These are phyloP conservation scores for Pichia terricola DNA, from an alignment of 1,139 yeast species.

Conservation along the genomic window DNA sequence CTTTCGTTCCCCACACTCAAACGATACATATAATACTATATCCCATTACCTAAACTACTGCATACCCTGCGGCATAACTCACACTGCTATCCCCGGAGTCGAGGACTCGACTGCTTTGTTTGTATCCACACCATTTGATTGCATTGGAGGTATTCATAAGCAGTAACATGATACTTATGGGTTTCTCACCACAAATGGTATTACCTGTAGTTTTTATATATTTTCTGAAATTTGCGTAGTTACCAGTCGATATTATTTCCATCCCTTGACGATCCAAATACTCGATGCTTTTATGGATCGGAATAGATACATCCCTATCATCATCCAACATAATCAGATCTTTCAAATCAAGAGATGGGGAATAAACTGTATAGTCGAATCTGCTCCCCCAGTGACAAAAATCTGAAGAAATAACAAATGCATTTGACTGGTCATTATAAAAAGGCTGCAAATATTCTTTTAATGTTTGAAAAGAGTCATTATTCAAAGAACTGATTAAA, in stretches of 20 bases:
- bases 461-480: constrained; percentile 34
- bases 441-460: constrained; percentile 45
- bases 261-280: constrained; percentile 61
- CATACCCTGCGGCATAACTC: constrained; percentile 83
- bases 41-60: constrained; percentile 18
- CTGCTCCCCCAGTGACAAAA: constrained; percentile 95
- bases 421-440: constrained; percentile 45
- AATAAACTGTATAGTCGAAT: constrained; percentile 62
- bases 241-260: constrained; percentile 39
- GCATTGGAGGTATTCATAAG: constrained; percentile 37
- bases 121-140: constrained; percentile 78
- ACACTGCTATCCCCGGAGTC: constrained; percentile 63
- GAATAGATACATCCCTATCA: constrained; percentile 19
- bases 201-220: constrained; percentile 68
- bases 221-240: constrained; percentile 47
- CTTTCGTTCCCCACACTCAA: too few species aligned
- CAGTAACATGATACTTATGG: constrained; percentile 55
- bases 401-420: constrained; percentile 79
- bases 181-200: constrained; percentile 91
- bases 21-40: too few species aligned
- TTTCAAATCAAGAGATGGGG: constrained; percentile 24
- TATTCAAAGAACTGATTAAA: constrained; percentile 58
- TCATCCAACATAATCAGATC: constrained; percentile 21
- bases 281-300: constrained; percentile 67
- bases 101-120: constrained; percentile 59